Evolutionary conservation across 1,139 yeast genomes (phyloP), one percentile per base, ranked within the genome.

Genomic region (Sporopachydermia cereana): DNA sequence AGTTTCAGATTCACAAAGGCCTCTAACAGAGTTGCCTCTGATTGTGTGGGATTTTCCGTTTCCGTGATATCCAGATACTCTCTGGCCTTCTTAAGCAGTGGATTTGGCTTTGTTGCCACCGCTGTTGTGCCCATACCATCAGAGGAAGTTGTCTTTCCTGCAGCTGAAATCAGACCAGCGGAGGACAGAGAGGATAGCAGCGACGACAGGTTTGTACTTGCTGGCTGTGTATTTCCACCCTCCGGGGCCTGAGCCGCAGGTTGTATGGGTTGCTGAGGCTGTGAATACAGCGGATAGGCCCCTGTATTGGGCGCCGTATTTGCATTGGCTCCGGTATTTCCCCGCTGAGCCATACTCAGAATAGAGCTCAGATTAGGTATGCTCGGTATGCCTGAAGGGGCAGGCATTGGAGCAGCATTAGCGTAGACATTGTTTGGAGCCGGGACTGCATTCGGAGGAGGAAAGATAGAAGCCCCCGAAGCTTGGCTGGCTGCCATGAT

Each of bases 401-500:
- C 17, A 21, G 39, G 23, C 9, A 24, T 39, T 14, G 18, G 5
- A 22, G 34, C 12, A 25, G 29, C 12, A 7, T 14, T 14, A 25
- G 29, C 29, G 14, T 7, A 7, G 12, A 25, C 14, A 25, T 14
- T 25, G 14, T 7, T 14, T 7, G 29, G 29, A 36, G 24, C 34
- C 7, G 29, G 29, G 12, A 7, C 12, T 25, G 14, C 29, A 25
- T 7, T 7, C 7, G 29, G 29, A 25, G 29, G 12, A 14, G 29
- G 29, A 7, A 7, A 14, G 12, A 34, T 48, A 22, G 16, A 43
- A 29, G 14, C 24, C 25, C 18, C 43, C n/a, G 48, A 30, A 44
- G 51, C 42, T 41, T 48, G 42, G 36, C 50, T 43, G 47, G 51
- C 39, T 46, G 54, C 42, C 53, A 53, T 43, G 9, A 34, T 34